Percentiles rank a stretch among this genome's conserved stretches.
Evolutionary conservation across 1,284 basidiomycete genomes (phyloP).

Genomic region (Athelia sp.): DNA sequence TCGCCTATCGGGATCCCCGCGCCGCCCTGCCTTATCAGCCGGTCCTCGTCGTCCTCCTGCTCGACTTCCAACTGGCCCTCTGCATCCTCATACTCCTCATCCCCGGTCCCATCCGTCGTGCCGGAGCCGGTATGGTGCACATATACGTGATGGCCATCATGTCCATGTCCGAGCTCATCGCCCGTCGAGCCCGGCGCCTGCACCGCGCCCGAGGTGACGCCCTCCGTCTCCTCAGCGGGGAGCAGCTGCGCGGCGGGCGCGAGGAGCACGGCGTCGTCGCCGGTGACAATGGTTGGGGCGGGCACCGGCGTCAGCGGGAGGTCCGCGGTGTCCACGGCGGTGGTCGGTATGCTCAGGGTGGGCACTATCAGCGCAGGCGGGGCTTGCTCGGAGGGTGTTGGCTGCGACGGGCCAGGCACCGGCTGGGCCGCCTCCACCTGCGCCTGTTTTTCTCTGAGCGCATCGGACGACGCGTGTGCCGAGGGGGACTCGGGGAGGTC

Average conservation of each 20-base stretch:
- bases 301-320: constrained; percentile 18
- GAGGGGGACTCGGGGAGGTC: constrained; percentile 1
- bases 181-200: constrained; percentile 53
- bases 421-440: constrained; percentile 12
- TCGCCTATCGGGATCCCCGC: constrained; percentile 55
- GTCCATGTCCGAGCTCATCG: constrained; percentile 20
- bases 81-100: constrained; percentile 43
- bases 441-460: constrained; percentile 1
- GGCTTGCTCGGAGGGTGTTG: constrained; percentile 11
- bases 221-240: constrained; percentile 46
- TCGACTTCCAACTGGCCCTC: constrained; percentile 33
- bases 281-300: constrained; percentile 22
- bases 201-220: constrained; percentile 47
- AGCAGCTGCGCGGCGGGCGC: constrained; percentile 37
- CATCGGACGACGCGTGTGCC: background rate
- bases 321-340: constrained; percentile 17
- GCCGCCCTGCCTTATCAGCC: constrained; percentile 43
- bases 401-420: constrained; percentile 9
- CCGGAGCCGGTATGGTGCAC: constrained; percentile 28
- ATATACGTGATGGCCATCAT: constrained; percentile 15
- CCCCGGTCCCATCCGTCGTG: constrained; percentile 42
- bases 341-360: constrained; percentile 63
- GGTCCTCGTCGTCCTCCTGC: constrained; percentile 46
- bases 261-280: constrained; percentile 33
- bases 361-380: constrained; percentile 34